Conservation (phyloP, 148 eudicot genomes). For the Fallopia convolvulus region DNA sequence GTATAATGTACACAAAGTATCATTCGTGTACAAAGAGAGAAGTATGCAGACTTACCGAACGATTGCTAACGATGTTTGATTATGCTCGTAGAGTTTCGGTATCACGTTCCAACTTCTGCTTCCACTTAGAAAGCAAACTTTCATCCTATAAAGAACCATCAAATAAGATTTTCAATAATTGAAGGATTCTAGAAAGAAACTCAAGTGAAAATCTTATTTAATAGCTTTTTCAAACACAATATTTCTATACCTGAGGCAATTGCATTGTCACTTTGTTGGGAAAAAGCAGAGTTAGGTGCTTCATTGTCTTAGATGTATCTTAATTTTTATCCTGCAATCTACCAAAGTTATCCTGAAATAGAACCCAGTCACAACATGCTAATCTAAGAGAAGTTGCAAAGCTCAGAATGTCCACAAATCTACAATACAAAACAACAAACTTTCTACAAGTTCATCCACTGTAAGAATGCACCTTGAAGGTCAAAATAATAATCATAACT, state of each 20-base stretch:
- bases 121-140: conserved; percentile 64
- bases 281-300: conserved; percentile 76
- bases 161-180: not conserved
- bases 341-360: conserved; percentile 67
- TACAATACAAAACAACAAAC: not conserved
- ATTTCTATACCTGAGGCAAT: conserved; percentile 70
- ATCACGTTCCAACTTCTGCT: conserved; percentile 82
- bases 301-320: conserved; percentile 65
- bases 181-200: conserved; percentile 3
- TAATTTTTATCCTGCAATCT: conserved; percentile 71
- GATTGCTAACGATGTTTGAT: conserved; percentile 57
- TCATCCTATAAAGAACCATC: conserved; percentile 54
- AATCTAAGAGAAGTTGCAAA: not conserved
- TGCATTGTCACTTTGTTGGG: conserved; percentile 86
- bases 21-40: not conserved
- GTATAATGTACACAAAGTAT: not conserved
- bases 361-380: not conserved
- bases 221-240: not conserved
- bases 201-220: not conserved
- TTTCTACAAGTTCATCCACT: not conserved
- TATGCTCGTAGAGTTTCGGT: conserved; percentile 72
- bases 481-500: not conserved
- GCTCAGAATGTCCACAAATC: not conserved
- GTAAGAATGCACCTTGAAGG: not conserved
- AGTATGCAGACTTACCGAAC: conserved; percentile 44